Percentiles rank a stretch among this genome's conserved stretches.
Evolutionary conservation across 2,329 filamentous ascomycete genomes (phyloP).

Genomic region (Clonostachys sp.): DNA sequence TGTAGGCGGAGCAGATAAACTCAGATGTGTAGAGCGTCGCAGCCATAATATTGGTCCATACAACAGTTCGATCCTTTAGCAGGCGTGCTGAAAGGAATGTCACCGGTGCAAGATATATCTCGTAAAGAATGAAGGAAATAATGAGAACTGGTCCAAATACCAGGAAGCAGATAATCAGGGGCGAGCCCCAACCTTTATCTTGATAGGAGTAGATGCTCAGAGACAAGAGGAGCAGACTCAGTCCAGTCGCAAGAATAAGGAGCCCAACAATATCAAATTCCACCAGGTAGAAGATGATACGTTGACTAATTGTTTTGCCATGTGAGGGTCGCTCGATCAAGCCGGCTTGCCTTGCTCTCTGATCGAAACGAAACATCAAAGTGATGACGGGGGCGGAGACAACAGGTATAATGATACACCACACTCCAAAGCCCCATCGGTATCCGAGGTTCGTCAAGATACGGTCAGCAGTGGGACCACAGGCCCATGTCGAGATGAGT

Average conservation of each 20-base stretch:
- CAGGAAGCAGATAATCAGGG: conserved; percentile 34
- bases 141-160: conserved; percentile 29
- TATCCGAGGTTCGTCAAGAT: conserved; percentile 49
- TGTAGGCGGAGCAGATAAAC: conserved; percentile 36
- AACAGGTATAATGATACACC: conserved; percentile 56
- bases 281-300: conserved; percentile 40
- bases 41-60: conserved; percentile 26
- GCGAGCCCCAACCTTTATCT: conserved; percentile 30
- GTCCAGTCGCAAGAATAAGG: conserved; percentile 53
- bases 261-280: conserved; percentile 63
- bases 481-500: conserved; percentile 60
- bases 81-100: conserved; percentile 29
- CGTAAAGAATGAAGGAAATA: conserved; percentile 28
- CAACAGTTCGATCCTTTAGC: conserved; percentile 28
- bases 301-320: neutral
- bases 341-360: conserved; percentile 49
- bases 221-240: conserved; percentile 63
- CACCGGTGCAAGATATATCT: conserved; percentile 29
- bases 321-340: conserved; percentile 30
- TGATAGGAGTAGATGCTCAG: conserved; percentile 53
- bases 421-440: conserved; percentile 66
- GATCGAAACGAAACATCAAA: conserved; percentile 51
- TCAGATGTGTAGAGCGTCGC: conserved; percentile 24
- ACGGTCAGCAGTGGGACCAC: conserved; percentile 48
- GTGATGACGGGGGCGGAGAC: conserved; percentile 50